Evolutionary conservation across 2,329 filamentous ascomycete species (phyloP).

Genomic region (Fonsecaea erecta): DNA sequence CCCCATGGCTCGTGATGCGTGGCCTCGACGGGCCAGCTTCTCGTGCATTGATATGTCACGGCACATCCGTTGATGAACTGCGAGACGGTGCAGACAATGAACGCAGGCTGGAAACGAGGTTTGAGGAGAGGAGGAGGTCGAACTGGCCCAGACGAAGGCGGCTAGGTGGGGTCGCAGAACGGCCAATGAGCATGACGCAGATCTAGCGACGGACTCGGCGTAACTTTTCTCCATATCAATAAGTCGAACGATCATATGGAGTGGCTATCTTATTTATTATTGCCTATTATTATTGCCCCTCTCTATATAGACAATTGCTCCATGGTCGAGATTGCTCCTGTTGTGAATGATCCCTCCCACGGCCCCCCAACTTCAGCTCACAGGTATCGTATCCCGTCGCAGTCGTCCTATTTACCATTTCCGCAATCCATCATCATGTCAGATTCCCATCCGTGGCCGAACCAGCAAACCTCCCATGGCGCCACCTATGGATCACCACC

Average conservation of each 20-base stretch:
- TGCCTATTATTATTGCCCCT: background rate
- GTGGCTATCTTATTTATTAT: background rate
- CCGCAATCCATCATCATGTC: background rate
- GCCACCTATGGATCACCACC: background rate
- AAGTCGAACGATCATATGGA: background rate
- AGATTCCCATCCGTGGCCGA: background rate
- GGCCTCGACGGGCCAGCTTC: background rate
- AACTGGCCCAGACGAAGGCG: background rate
- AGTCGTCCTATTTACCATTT: background rate
- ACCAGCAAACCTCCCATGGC: background rate
- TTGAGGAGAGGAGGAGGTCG: background rate
- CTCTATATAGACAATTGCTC: background rate
- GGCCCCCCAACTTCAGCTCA: background rate
- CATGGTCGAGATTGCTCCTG: background rate
- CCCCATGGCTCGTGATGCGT: constrained; percentile 6
- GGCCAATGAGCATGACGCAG: background rate
- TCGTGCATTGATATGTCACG: background rate
- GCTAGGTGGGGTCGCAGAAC: background rate
- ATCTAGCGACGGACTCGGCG: background rate
- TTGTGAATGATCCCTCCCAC: background rate
- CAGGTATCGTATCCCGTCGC: background rate
- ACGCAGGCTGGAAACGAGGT: background rate
- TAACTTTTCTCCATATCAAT: background rate
- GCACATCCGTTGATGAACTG: background rate
- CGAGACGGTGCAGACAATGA: background rate